Base-by-base conservation (phyloP, 164 flowering plant species). In the Vitis labrusca region DNA sequence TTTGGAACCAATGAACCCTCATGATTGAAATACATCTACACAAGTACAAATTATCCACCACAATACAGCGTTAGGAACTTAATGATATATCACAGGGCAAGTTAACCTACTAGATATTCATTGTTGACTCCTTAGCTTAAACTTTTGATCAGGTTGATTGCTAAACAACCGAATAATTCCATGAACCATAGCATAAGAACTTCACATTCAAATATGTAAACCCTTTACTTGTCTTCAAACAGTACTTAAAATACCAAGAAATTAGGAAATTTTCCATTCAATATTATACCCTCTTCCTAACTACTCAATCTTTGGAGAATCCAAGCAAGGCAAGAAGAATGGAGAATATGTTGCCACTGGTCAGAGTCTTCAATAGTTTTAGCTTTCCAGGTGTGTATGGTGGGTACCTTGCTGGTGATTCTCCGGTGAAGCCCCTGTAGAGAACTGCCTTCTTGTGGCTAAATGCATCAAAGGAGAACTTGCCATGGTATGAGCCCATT, bases 401-500 rank as follows among this genome's bases (percentile, higher is more conserved):
- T 32, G 82, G 81, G 65, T 80, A 83, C 58, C 85, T 73, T 2
- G 71, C 10, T 0, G 79, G 11, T 15, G 77, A 52, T 57, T 83
- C 83, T 59, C 79, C 81, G 2, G 13, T 49, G 59, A 82, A 76
- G 59, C 76, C 56, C 64, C 73, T 69, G 71, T 80, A 75, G 5
- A 77, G 63, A 29, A 77, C 81, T 19, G 72, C 61, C 73, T 82
- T 82, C 78, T 76, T 79, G 69, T 76, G 84, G 73, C 81, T 80
- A 60, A 82, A 82, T n/a, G 74, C 63, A 56, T 78, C 83, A 50
- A 80, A 83, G 10, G 83, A 78, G 69, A 66, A 78, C 53, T 80
- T 83, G 1, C 84, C 82, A 66, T 80, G 83, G 76, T 77, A 82
- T 9, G 73, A 47, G 1, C 85, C 85, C 77, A 73, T 77, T 48